A percentile compares a stretch with the other conserved stretches of the same genome.
phyloP scores from a whole-genome alignment of 2,329 filamentous ascomycete species.

The Nemania bipapillata region DNA sequence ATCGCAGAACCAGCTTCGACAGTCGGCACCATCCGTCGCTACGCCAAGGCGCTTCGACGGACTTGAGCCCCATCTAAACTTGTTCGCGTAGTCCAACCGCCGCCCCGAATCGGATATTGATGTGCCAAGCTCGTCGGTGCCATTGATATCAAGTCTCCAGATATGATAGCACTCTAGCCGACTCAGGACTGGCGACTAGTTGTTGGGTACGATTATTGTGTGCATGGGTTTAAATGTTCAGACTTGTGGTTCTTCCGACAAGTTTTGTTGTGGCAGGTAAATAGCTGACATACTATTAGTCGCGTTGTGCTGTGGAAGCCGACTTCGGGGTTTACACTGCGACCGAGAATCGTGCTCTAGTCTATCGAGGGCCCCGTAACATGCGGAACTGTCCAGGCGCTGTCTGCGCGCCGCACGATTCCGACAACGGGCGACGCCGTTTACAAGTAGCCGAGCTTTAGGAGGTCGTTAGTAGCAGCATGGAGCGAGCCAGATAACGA shows the following conservation, averaged over 20 bases:
- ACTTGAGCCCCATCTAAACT: too few relatives aligned
- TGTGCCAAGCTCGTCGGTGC: background rate
- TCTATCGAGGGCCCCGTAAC: background rate
- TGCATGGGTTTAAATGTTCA: background rate
- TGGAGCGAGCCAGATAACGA: too few relatives aligned
- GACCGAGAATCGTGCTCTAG: background rate
- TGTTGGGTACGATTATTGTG: background rate
- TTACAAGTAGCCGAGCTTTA: too few relatives aligned
- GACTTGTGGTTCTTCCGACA: background rate
- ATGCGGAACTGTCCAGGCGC: too few relatives aligned
- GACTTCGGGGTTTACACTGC: background rate
- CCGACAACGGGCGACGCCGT: too few relatives aligned
- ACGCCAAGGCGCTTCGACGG: background rate
- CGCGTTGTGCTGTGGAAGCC: too few relatives aligned
- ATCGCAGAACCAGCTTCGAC: background rate
- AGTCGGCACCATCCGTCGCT: background rate
- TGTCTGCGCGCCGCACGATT: too few relatives aligned
- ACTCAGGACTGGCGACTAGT: background rate
- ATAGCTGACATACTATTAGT: too few relatives aligned
- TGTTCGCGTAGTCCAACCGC: too few relatives aligned
- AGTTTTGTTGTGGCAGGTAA: too few relatives aligned
- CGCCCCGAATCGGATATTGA: background rate
- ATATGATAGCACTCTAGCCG: background rate
- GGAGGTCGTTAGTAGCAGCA: too few relatives aligned
- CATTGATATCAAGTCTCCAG: background rate